Evolutionary conservation across 2,329 filamentous ascomycete species (phyloP), one percentile per base, ranked within the genome.

Genomic region (Ampelomyces quisqualis): DNA sequence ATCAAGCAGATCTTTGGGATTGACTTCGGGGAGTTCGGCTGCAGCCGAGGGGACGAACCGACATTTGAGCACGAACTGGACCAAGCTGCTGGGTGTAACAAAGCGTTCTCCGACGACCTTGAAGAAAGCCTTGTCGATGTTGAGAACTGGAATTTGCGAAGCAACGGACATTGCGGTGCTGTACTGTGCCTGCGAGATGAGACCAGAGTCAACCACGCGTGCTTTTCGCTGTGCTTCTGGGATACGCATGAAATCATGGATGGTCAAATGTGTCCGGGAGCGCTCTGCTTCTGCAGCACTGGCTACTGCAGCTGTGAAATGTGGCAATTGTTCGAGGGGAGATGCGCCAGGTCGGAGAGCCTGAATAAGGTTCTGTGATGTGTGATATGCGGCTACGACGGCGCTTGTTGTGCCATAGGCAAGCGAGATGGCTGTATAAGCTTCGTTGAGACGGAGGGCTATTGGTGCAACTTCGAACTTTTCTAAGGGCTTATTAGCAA

Each of bases 61-160:
- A 21, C 87, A 90, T 75, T 98, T 98, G 65, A 98, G 82, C 36
- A 98, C 89, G 20, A 98, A 84, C 48, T 90, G 91, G 15, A 97
- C 91, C 24, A 98, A 79, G 41, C 90, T 95, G 43, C 86, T 88
- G 5, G 93, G 90, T 21, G 91, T 95, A 62, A 98, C 88, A 67
- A 85, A 86, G 53, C 86, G 88, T 72, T 98, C 94, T 64, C 93
- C 93, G 37, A 89, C 85, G 31, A 98, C 94, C 77, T 98, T 98
- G 82, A 98, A 98, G 72, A 95, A 98, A 6, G 90, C 88, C 73
- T 90, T 94, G 62, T 89, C 88, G 8, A 98, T 82, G 43, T 86
- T 80, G 40, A 98, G 77, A 50, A 82, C 80, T 1, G 93, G 93
- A 19, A 98, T 77, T 70, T 96, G 88, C 57, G 82, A 82, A 19